Percentiles rank a stretch among this genome's conserved stretches.
Evolutionary conservation across 208 protist genomes (phyloP).

Genomic region (Perkinsela sp.): DNA sequence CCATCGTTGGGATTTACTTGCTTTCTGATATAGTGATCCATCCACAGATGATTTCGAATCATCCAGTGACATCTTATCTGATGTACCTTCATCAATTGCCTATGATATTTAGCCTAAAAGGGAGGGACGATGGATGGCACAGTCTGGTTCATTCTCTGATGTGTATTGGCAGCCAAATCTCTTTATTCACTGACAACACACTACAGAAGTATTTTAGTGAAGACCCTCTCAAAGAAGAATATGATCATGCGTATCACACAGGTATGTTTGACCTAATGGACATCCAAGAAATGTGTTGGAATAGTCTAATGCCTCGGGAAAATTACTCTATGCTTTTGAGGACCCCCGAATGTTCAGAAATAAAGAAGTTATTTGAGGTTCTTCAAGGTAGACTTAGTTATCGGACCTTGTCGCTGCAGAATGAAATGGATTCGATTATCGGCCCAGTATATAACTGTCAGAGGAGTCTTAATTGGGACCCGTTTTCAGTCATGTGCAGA

Average conservation of each 20-base stretch:
- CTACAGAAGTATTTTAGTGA: constrained; percentile 1
- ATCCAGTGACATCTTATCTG: neutral
- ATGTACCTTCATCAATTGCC: neutral
- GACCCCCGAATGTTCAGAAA: no score
- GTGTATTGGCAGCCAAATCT: neutral
- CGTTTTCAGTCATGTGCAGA: no score
- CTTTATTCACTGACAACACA: neutral
- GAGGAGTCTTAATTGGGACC: no score
- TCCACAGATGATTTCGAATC: neutral
- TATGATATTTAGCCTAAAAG: neutral
- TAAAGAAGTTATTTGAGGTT: no score
- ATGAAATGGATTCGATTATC: no score
- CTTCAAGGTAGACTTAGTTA: no score
- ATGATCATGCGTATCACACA: neutral
- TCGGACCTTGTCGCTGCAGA: no score
- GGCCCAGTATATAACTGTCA: no score
- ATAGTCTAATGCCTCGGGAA: no score
- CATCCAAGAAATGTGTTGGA: neutral
- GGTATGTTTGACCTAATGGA: neutral
- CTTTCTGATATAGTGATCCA: neutral
- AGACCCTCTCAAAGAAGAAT: neutral
- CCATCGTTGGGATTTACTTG: neutral
- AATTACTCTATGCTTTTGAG: no score
- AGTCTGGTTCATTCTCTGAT: neutral
- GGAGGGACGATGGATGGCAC: neutral